Percentiles rank a stretch among this genome's conserved stretches.
phyloP scores from a whole-genome alignment of 495 filamentous ascomycete genomes.

The Penicillium waksmanii region DNA sequence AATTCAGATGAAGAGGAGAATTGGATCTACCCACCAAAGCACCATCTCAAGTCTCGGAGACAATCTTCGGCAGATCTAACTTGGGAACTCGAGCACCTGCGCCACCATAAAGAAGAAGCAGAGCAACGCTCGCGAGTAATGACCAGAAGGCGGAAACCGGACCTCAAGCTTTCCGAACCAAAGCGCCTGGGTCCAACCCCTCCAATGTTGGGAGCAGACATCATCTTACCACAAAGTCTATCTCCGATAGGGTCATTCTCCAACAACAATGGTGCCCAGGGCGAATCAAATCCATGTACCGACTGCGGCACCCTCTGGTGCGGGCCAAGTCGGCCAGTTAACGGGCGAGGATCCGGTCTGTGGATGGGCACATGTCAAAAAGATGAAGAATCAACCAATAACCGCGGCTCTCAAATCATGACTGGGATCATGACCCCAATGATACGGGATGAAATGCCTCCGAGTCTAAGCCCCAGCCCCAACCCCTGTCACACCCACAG shows the following conservation, averaged over 20 bases:
- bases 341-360: slow-evolving; percentile 52
- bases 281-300: slow-evolving; percentile 14
- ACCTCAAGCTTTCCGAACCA: slow-evolving; percentile 34
- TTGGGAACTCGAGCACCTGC: slow-evolving; percentile 56
- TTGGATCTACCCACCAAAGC: slow-evolving; percentile 41
- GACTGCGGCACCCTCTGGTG: slow-evolving; percentile 49
- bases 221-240: slow-evolving; percentile 73
- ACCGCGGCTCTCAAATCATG: slow-evolving; percentile 13
- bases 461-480: slow-evolving; percentile 38
- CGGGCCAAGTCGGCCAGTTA: slow-evolving; percentile 25
- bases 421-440: slow-evolving; percentile 35
- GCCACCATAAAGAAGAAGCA: slow-evolving; percentile 51
- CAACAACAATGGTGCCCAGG: slow-evolving; percentile 46
- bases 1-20: slow-evolving; percentile 33
- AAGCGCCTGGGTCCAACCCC: slow-evolving; percentile 64
- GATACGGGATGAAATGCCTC: slow-evolving; percentile 18
- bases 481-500: neutral
- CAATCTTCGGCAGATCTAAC: slow-evolving; percentile 53
- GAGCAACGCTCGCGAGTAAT: slow-evolving; percentile 41
- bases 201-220: slow-evolving; percentile 81
- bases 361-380: slow-evolving; percentile 67
- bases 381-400: slow-evolving; percentile 10
- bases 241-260: slow-evolving; percentile 82
- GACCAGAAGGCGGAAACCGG: slow-evolving; percentile 20
- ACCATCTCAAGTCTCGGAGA: slow-evolving; percentile 38